Evolutionary conservation across 192 early-diverging fungal genomes (phyloP).

Genomic region (Linnemannia exigua): DNA sequence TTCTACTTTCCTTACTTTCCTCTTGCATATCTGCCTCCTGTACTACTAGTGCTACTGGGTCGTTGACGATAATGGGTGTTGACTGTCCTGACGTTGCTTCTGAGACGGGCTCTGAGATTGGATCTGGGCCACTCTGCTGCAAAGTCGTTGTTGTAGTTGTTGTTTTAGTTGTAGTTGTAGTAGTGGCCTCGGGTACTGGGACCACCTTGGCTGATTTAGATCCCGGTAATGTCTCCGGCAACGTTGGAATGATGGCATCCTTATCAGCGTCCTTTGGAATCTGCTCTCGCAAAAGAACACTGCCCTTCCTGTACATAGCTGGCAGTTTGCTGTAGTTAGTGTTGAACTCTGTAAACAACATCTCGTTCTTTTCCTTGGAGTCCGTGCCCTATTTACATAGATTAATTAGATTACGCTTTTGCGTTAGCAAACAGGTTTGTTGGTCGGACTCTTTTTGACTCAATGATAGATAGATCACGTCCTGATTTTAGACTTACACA

Average conservation of each 20-base stretch:
- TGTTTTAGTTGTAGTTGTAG: no score
- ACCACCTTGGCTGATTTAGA: slow-evolving; percentile 23
- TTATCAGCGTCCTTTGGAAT: slow-evolving; percentile 52
- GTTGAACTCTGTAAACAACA: slow-evolving; percentile 85
- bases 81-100: not conserved
- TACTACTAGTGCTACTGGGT: not conserved
- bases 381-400: slow-evolving; percentile 76
- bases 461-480: not conserved
- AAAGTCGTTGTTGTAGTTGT: not conserved
- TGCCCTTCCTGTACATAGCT: slow-evolving; percentile 91
- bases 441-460: not conserved
- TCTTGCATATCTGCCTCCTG: not conserved
- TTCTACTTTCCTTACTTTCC: not conserved
- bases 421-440: not conserved
- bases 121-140: slow-evolving; percentile 5
- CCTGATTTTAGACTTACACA: slow-evolving; percentile 60
- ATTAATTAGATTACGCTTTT: not conserved
- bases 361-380: slow-evolving; percentile 92
- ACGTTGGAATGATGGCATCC: slow-evolving; percentile 40
- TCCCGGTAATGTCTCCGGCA: slow-evolving; percentile 49
- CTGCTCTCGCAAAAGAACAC: slow-evolving; percentile 77
- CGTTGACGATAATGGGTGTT: not conserved
- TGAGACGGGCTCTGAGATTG: not conserved
- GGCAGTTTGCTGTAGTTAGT: slow-evolving; percentile 92
- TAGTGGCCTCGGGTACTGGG: not conserved